Base-by-base conservation (phyloP, 345 rosid genomes). In the Acer negundo region DNA sequence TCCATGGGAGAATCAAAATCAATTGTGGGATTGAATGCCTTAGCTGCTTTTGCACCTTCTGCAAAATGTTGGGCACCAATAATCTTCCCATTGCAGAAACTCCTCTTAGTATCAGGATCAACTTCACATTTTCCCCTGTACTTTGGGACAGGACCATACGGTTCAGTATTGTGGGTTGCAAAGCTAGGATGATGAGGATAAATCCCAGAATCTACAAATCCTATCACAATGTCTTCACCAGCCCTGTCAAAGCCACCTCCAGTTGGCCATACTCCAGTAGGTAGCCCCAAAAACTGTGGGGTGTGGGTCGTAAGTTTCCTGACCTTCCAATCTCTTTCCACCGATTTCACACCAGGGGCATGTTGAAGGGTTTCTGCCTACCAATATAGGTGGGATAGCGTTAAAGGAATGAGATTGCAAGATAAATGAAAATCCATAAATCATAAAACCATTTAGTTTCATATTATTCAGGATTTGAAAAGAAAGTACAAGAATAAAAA, bases 21-120 rank as follows among this genome's bases (percentile, higher is more conserved):
- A 67, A 91, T 74, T 46, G 86, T 82, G 58, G 98, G 97, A 85
- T 94, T 94, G 82, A 96, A 94, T 47, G 90, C 87, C 69, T 97
- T 92, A 84, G 98, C 94, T 62, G 97, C 99, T 82, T 79, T 92
- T 65, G 99, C 99, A 13, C 98, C 99, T 87, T 87, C 86, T 53
- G 99, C 97, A 86, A 96, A 96, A 91, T 94, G 92, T 67, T 96
- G 99, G n/a, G 99, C 99, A 62, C 99, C 99, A 79, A 96, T 87
- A 69, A 96, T 90, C 88, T 96, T 96, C 73, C 99, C 98, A 51
- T 96, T 92, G 69, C 99, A 96, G 89, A 89, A 96, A 78, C 75
- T 72, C 61, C 67, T 75, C 83, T 90, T 92, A 17, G 92, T 87
- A 80, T 84, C 83, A 73, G 97, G 87, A 84, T 94, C 98, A 78